phyloP scores from a whole-genome alignment of 306 rosid species.

The Fagus crenata region DNA sequence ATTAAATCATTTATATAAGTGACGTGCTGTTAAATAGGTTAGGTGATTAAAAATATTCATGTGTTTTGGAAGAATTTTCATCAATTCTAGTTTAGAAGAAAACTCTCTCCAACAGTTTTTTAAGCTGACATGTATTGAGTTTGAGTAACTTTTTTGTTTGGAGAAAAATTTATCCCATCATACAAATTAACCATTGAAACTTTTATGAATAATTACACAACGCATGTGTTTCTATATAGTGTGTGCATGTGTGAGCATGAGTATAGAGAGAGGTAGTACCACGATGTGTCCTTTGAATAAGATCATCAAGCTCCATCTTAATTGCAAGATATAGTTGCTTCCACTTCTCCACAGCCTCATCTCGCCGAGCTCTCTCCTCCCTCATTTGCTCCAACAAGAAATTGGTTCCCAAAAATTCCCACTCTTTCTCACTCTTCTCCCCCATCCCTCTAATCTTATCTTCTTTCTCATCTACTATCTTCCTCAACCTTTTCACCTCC shows the following conservation, averaged over 20 bases:
- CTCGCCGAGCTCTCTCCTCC: constrained; percentile 74
- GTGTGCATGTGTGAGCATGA: not conserved
- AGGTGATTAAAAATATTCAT: too few relatives aligned
- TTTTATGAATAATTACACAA: not conserved
- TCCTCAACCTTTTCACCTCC: constrained; percentile 68
- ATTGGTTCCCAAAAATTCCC: constrained; percentile 50
- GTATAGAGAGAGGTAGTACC: constrained; percentile 25
- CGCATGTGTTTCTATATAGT: not conserved
- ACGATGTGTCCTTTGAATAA: constrained; percentile 77
- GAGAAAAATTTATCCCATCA: too few relatives aligned
- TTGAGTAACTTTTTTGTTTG: too few relatives aligned
- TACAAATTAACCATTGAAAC: not conserved
- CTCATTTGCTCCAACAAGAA: constrained; percentile 63
- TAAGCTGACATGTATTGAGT: too few relatives aligned
- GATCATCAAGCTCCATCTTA: constrained; percentile 87
- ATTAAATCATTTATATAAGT: too few relatives aligned
- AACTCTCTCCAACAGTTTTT: too few relatives aligned
- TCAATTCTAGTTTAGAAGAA: too few relatives aligned
- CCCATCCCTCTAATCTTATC: constrained; percentile 45
- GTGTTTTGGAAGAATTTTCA: too few relatives aligned
- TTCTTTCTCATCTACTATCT: constrained; percentile 60
- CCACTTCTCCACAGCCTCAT: constrained; percentile 91
- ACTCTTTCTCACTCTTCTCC: constrained; percentile 40
- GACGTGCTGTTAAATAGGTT: too few relatives aligned
- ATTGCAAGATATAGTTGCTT: constrained; percentile 90